Evolutionary conservation across 2,329 filamentous ascomycete species (phyloP).

Genomic region (Colletotrichum echinochloae): DNA sequence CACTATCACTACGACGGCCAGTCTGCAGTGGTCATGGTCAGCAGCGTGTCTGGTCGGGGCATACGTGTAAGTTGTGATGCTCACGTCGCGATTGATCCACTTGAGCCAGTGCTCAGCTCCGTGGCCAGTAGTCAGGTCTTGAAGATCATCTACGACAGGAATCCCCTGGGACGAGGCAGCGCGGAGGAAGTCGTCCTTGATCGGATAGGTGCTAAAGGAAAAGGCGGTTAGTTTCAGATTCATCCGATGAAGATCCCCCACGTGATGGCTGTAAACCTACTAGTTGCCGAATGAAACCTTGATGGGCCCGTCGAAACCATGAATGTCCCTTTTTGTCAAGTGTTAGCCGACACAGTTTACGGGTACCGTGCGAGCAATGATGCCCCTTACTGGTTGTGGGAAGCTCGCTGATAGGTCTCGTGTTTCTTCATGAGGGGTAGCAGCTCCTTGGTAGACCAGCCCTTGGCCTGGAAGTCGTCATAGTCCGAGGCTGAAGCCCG

Average conservation of each 20-base stretch:
- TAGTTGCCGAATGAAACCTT: slow-evolving; percentile 87
- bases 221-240: slow-evolving; percentile 17
- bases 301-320: slow-evolving; percentile 84
- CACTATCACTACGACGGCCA: slow-evolving; percentile 80
- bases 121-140: slow-evolving; percentile 76
- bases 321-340: slow-evolving; percentile 64
- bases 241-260: background rate
- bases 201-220: slow-evolving; percentile 72
- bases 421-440: slow-evolving; percentile 84
- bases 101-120: slow-evolving; percentile 88
- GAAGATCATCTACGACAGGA: slow-evolving; percentile 78
- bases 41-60: background rate
- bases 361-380: background rate
- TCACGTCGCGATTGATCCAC: slow-evolving; percentile 80
- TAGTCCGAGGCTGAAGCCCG: slow-evolving; percentile 79
- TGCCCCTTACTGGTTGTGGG: slow-evolving; percentile 64
- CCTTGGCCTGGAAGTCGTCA: slow-evolving; percentile 82
- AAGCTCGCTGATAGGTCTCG: slow-evolving; percentile 79
- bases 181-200: slow-evolving; percentile 84
- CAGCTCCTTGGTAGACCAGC: slow-evolving; percentile 82
- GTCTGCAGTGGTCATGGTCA: slow-evolving; percentile 54
- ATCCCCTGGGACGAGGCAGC: slow-evolving; percentile 80
- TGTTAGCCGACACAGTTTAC: background rate
- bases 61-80: slow-evolving; percentile 33
- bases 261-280: slow-evolving; percentile 42